Evolutionary conservation across 2,329 filamentous ascomycete genomes (phyloP).

Genomic region (Pseudocercospora crystallina): DNA sequence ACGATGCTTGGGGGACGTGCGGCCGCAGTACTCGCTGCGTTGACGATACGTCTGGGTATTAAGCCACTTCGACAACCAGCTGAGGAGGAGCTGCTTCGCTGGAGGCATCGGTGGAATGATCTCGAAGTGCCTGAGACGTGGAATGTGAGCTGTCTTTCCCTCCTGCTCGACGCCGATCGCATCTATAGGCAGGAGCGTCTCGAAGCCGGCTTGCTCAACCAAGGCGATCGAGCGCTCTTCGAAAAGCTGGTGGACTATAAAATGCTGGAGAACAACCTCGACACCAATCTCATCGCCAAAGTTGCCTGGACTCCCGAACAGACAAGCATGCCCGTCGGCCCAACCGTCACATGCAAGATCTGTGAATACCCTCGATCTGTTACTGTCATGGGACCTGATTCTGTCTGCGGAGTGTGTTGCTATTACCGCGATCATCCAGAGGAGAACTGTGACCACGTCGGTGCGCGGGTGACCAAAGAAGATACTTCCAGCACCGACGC

Average conservation of each 20-base stretch:
- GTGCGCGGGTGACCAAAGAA: background rate
- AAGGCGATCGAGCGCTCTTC: constrained; percentile 11
- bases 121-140: constrained; percentile 18
- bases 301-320: constrained; percentile 12
- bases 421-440: constrained; percentile 6
- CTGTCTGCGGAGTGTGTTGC: constrained; percentile 11
- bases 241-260: constrained; percentile 17
- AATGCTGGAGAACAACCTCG: constrained; percentile 17
- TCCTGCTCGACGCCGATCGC: constrained; percentile 16
- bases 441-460: background rate
- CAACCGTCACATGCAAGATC: constrained; percentile 10
- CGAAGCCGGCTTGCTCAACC: constrained; percentile 1
- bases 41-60: constrained; percentile 14
- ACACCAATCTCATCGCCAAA: constrained; percentile 9
- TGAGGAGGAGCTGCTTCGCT: constrained; percentile 8
- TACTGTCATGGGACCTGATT: constrained; percentile 12
- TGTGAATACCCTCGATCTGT: constrained; percentile 15
- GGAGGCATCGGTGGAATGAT: constrained; percentile 14
- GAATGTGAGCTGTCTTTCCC: constrained; percentile 16
- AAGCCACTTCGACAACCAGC: constrained; percentile 11
- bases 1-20: constrained; percentile 12
- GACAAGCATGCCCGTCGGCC: constrained; percentile 10
- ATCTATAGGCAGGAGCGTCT: background rate
- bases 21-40: constrained; percentile 12
- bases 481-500: background rate